A percentile compares a stretch with the other conserved stretches of the same genome.
Conservation (phyloP, 495 filamentous ascomycete species). For the Penicillium soppii region DNA sequence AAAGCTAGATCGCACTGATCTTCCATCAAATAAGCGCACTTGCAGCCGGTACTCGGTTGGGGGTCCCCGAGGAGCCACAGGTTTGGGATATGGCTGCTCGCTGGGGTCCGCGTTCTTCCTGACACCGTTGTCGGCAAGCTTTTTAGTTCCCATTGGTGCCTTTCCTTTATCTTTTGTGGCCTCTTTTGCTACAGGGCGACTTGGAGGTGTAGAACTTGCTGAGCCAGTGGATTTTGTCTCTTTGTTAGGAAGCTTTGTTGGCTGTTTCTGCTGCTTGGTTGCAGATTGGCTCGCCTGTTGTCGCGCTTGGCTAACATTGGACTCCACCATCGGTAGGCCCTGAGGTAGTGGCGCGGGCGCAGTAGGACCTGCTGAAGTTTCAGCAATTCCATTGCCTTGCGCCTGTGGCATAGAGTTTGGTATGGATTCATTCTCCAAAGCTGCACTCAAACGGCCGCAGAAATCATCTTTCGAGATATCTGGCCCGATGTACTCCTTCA, state of each 20-base stretch:
- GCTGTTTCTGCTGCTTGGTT: not conserved
- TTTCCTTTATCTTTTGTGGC: slow-evolving; percentile 4
- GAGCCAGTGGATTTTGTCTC: not conserved
- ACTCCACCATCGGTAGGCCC: not conserved
- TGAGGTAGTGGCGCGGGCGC: not conserved
- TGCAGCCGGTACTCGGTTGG: slow-evolving; percentile 62
- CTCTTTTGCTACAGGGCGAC: not conserved
- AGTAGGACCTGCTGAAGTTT: slow-evolving; percentile 12
- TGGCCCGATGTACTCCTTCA: slow-evolving; percentile 64
- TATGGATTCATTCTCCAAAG: slow-evolving; percentile 25
- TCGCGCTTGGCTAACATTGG: not conserved
- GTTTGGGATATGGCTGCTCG: slow-evolving; percentile 12
- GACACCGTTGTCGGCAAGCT: slow-evolving; percentile 14
- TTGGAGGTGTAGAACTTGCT: not conserved
- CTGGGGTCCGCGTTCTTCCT: slow-evolving; percentile 1
- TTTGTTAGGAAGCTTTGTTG: not conserved
- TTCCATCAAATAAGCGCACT: slow-evolving; percentile 82
- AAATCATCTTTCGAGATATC: slow-evolving; percentile 61
- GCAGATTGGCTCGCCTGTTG: not conserved
- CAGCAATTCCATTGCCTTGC: slow-evolving; percentile 10
- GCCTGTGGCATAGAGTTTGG: slow-evolving; percentile 1
- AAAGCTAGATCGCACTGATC: slow-evolving; percentile 72
- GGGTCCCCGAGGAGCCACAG: slow-evolving; percentile 18
- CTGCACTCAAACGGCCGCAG: slow-evolving; percentile 42
- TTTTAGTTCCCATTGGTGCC: slow-evolving; percentile 8